Base-by-base conservation (phyloP, 345 rosid species). In the Populus nigra region DNA sequence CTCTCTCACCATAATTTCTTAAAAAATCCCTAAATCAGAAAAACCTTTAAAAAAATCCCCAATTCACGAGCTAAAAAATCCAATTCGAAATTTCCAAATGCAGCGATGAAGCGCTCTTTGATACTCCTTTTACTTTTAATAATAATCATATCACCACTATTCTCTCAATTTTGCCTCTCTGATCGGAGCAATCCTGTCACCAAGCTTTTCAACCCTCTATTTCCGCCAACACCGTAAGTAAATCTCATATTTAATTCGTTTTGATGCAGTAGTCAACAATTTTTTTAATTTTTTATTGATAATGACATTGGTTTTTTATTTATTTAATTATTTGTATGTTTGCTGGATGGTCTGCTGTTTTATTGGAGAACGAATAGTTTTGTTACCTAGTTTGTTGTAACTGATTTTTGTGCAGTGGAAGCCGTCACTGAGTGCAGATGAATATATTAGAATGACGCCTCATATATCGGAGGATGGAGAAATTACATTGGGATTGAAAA, bases 91-190 rank as follows among this genome's bases (percentile, higher is more conserved):
- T 39, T 61, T 67, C 45, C 20, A 22, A 38, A 17, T 8, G 13
- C 45, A 27, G 25, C n/a, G 69, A 91, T 91, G 93, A 91, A 82
- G 77, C 87, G 89, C 75, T 85, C 83, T 8, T 68, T 78, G 9
- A 18, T 87, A 43, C 75, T 86, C 47, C 80, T 84, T 75, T 75
- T 86, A 75, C 74, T 86, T 8, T 29, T 87, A 8, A 45, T 83
- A 22, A 25, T 77, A 17, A 83, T 89, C 7, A 62, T 91, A 23
- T 80, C 85, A 69, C 84, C 87, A 47, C 80, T 86, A 75, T 75
- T 87, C 81, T 81, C 92, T 15, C 77, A 83, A 18, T 79, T 80
- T 78, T 77, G 84, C 36, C 53, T 86, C 36, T 73, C 85, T 63
- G 75, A 72, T 23, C 68, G 45, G 9, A 69, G 8, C 76, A 85